Percentiles rank a stretch among this genome's conserved stretches.
Evolutionary conservation across 495 filamentous ascomycete genomes (phyloP).

Genomic region (Lasiosphaeria ovina): DNA sequence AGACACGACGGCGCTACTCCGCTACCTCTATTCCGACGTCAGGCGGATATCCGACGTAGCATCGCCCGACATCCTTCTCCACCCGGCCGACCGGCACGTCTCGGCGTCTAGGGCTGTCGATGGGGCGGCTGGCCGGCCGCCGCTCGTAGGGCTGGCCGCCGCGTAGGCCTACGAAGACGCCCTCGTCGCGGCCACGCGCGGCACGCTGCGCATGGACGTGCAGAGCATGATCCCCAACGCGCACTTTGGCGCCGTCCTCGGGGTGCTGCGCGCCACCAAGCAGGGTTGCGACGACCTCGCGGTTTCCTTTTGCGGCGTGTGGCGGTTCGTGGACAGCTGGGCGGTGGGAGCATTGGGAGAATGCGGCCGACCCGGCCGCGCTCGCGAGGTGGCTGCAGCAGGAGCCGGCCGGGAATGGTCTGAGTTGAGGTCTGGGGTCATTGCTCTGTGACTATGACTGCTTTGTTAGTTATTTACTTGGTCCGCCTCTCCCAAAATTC

Average conservation of each 20-base stretch:
- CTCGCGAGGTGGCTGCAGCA: constrained; percentile 15
- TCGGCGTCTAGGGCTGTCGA: constrained; percentile 7
- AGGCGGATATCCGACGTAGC: constrained; percentile 21
- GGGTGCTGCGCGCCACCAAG: constrained; percentile 13
- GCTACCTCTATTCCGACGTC: constrained; percentile 25
- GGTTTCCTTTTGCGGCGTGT: constrained; percentile 29
- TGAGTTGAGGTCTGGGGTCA: not conserved
- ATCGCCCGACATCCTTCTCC: constrained; percentile 20
- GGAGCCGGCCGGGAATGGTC: too few species aligned
- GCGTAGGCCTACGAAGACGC: constrained; percentile 27
- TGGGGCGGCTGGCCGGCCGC: constrained; percentile 15
- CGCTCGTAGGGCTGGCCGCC: constrained; percentile 19
- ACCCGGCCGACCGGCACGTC: constrained; percentile 20
- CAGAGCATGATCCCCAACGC: constrained; percentile 15
- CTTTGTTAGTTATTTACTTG: too few species aligned
- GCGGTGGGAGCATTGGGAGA: constrained; percentile 31
- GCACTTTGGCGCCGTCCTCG: constrained; percentile 26
- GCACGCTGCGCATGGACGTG: constrained; percentile 28
- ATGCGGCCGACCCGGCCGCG: constrained; percentile 14
- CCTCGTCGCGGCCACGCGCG: constrained; percentile 20
- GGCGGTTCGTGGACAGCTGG: constrained; percentile 22
- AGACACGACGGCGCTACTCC: constrained; percentile 12
- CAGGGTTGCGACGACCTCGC: constrained; percentile 10
- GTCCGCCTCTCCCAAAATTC: too few species aligned
- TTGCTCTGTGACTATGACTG: not conserved